Conservation (phyloP, 257 asterid genomes). For the Gardenia jasminoides region DNA sequence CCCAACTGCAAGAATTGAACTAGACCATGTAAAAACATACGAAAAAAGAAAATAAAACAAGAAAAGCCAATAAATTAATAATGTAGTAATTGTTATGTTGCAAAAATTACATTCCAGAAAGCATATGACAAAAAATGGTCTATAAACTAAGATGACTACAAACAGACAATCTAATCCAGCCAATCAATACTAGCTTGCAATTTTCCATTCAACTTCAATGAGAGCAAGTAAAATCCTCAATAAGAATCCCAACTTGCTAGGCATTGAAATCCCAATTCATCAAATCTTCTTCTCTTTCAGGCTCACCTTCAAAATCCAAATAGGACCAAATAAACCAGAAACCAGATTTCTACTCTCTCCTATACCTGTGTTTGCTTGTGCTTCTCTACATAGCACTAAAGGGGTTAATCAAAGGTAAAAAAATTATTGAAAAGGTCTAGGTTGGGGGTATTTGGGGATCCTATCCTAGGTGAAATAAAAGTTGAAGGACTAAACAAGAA, state of each 20-base stretch:
- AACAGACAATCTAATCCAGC: neutral
- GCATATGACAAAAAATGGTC: slow-evolving; percentile 20
- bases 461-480: slow-evolving; percentile 59
- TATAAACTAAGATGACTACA: slow-evolving; percentile 8
- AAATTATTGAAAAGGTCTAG: slow-evolving; percentile 63
- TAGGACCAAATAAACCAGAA: slow-evolving; percentile 13
- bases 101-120: slow-evolving; percentile 21
- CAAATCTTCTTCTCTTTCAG: slow-evolving; percentile 3
- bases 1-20: neutral
- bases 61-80: slow-evolving; percentile 12
- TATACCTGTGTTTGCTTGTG: neutral
- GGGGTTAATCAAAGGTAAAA: slow-evolving; percentile 36
- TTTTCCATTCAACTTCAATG: neutral
- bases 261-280: neutral
- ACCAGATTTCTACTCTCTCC: neutral
- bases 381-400: neutral
- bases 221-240: neutral
- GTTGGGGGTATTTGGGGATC: slow-evolving; percentile 63
- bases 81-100: neutral
- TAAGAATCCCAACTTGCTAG: neutral
- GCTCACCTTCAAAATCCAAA: neutral
- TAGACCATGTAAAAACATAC: slow-evolving; percentile 4
- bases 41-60: slow-evolving; percentile 16
- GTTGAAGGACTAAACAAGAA: slow-evolving; percentile 55
- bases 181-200: neutral